Evolutionary conservation across 441 rosid species (phyloP).

Genomic region (Populus hybrid): DNA sequence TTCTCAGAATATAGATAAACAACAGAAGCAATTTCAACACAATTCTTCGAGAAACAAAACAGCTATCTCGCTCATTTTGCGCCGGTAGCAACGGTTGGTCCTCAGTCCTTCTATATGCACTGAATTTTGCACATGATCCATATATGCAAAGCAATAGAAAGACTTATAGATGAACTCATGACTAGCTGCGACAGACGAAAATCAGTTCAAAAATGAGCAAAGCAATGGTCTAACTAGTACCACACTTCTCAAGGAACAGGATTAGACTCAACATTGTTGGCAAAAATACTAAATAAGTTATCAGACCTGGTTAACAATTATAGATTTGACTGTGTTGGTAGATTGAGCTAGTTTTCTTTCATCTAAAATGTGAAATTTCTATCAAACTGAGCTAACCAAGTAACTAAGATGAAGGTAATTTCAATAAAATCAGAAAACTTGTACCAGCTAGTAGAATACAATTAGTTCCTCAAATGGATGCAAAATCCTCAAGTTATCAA

Average conservation of each 20-base stretch:
- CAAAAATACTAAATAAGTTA: too few relatives aligned
- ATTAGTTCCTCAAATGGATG: not conserved
- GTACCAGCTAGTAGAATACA: not conserved
- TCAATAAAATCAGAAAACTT: not conserved
- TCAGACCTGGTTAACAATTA: not conserved
- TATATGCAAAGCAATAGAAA: not conserved
- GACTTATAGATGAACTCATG: not conserved
- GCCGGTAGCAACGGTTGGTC: not conserved
- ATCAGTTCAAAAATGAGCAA: not conserved
- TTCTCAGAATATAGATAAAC: too few relatives aligned
- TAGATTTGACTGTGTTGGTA: not conserved
- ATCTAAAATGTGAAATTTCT: not conserved
- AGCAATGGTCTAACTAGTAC: not conserved
- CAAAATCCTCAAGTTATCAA: not conserved
- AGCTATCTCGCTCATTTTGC: not conserved
- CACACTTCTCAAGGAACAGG: not conserved
- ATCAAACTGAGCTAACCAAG: not conserved
- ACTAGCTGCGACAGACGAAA: not conserved
- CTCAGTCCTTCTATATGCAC: not conserved
- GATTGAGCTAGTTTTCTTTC: not conserved
- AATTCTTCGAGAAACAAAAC: too few relatives aligned
- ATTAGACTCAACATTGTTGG: not conserved
- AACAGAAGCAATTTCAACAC: too few relatives aligned
- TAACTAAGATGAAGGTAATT: not conserved
- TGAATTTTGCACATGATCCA: too few relatives aligned